A percentile compares a stretch with the other conserved stretches of the same genome.
These are phyloP conservation scores for Allium sativum DNA, from an alignment of 106 monocot species.

Conservation along the genomic window DNA sequence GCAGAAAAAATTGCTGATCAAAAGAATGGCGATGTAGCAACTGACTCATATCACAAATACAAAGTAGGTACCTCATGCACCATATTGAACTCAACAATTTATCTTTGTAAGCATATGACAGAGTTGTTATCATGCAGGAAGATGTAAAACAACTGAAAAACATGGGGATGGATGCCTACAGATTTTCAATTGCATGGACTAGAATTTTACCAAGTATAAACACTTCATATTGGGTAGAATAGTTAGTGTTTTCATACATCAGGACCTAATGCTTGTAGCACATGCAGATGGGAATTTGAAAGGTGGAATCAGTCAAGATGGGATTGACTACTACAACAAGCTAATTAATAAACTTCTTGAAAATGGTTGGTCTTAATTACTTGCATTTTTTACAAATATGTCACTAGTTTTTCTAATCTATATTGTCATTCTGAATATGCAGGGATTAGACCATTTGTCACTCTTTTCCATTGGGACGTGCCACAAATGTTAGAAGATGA, in stretches of 20 bases:
- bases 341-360: not conserved
- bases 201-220: conserved; percentile 66
- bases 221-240: not conserved
- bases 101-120: not conserved
- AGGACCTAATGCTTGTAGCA: not conserved
- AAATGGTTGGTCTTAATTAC: not conserved
- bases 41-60: not conserved
- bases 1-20: not conserved
- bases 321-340: not conserved
- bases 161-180: conserved; percentile 89
- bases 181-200: conserved; percentile 87
- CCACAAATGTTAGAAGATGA: conserved; percentile 58
- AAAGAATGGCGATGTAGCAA: not conserved
- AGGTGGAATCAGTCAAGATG: not conserved
- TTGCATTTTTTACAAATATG: not conserved
- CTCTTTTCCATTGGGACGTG: conserved; percentile 55
- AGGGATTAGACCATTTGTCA: conserved; percentile 57
- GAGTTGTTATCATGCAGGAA: conserved; percentile 32
- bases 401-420: not conserved
- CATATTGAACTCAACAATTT: not conserved
- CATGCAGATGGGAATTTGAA: not conserved
- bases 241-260: not conserved
- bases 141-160: conserved; percentile 76
- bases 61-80: not conserved
- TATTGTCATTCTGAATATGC: not conserved